Evolutionary conservation across 2,329 filamentous ascomycete species (phyloP).

Genomic region (Fonsecaea multimorphosa): DNA sequence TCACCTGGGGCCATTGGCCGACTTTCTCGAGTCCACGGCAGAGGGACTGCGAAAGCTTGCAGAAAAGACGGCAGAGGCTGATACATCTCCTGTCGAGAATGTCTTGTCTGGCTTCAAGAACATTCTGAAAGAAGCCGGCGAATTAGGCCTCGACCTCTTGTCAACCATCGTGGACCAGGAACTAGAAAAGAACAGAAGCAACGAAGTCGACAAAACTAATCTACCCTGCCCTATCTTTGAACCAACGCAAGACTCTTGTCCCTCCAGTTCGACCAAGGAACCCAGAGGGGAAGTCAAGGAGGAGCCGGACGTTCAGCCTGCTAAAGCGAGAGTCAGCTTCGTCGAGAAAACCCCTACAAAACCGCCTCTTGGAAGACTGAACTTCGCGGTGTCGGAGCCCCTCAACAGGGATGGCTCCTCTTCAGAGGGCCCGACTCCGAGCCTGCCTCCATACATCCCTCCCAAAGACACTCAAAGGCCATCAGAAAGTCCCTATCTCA

Average conservation of each 20-base stretch:
- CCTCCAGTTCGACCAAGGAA: neutral
- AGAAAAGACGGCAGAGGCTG: conserved; percentile 46
- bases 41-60: conserved; percentile 45
- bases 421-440: neutral
- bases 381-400: neutral
- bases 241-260: neutral
- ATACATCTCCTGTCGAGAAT: conserved; percentile 47
- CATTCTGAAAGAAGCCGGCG: conserved; percentile 50
- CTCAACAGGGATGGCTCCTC: neutral
- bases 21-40: conserved; percentile 48
- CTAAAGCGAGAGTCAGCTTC: conserved; percentile 29
- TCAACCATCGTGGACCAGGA: conserved; percentile 23
- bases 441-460: neutral
- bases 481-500: neutral
- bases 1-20: conserved; percentile 47
- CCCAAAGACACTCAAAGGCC: neutral
- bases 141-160: conserved; percentile 33
- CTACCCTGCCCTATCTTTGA: too few relatives aligned
- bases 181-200: conserved; percentile 18
- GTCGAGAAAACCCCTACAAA: neutral
- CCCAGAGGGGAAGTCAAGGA: neutral
- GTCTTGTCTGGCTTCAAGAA: conserved; percentile 48
- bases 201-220: neutral
- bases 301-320: neutral
- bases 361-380: neutral